Base-by-base conservation (phyloP, 192 early-diverging fungal species). In the Backusella australiensis region DNA sequence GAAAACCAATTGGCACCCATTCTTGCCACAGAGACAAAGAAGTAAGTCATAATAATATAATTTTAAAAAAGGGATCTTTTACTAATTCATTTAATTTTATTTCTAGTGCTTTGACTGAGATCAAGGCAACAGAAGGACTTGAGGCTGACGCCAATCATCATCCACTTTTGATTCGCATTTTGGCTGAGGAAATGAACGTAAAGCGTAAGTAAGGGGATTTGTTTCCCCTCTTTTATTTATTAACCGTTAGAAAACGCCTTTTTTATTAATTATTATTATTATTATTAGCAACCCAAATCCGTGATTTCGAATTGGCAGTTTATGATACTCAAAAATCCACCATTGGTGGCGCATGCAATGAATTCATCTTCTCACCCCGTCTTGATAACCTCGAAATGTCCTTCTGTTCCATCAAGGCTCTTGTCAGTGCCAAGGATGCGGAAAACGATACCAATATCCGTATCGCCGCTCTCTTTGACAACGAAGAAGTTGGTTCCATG, bases 361-460 rank as follows among this genome's bases (percentile, higher is more conserved):
- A 99, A 86, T 99, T 94, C 73, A 93, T 99, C 74, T 96, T 94
- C 79, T 94, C 97, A 2, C 88, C 94, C 36, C 92, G 98, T 29
- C 85, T 97, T 63, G 98, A 99, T 84, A 99, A 99, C 88, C 87
- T 98, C 67, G 94, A 94, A 86, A 96, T 95, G 91, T 95, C 94
- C n/a, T 99, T 89, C 86, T 96, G 94, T 82, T 93, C 91, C 15
- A 78, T 97, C 41, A 86, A 86, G 66, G 90, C 87, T 29, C 78
- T 94, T 70, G 84, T 91, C 71, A 82, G 88, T 44, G 87, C 86
- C 56, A 79, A 84, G 15, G 81, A 80, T 42, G 39, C 94, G 41
- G 86, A 81, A 34, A 81, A 86, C 36, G 94, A 96, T 69, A 73
- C 89, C 67, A 89, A 92, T 70, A 91, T 98, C 76, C 92, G 97